A percentile compares a stretch with the other conserved stretches of the same genome.
Evolutionary conservation across 2,329 filamentous ascomycete species (phyloP).

Genomic region (Colletotrichum australisinense): DNA sequence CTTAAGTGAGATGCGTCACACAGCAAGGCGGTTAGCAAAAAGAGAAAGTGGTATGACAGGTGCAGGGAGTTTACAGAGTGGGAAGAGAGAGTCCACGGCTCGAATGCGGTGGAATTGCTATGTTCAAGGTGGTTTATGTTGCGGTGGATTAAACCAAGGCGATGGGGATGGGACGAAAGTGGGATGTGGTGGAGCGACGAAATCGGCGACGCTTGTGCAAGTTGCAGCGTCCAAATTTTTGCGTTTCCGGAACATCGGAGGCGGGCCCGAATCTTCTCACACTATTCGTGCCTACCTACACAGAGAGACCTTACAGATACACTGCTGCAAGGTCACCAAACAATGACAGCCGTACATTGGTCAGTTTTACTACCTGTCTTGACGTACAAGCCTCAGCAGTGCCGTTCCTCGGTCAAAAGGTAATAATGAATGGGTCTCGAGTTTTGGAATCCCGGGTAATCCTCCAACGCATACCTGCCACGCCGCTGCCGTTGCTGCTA

Average conservation of each 20-base stretch:
- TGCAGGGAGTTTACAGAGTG: neutral
- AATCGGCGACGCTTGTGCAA: slow-evolving; percentile 34
- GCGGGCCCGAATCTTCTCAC: slow-evolving; percentile 27
- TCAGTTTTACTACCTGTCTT: neutral
- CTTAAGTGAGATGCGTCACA: neutral
- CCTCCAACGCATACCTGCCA: neutral
- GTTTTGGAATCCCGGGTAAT: neutral
- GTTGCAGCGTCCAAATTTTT: slow-evolving; percentile 28
- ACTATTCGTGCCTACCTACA: neutral
- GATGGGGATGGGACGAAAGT: slow-evolving; percentile 33
- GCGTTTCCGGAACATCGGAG: slow-evolving; percentile 34
- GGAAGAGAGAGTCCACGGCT: slow-evolving; percentile 6
- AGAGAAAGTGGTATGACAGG: neutral
- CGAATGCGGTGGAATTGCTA: slow-evolving; percentile 4
- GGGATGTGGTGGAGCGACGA: slow-evolving; percentile 35
- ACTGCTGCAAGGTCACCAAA: slow-evolving; percentile 3
- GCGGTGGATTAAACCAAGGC: slow-evolving; percentile 18
- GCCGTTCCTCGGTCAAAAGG: neutral
- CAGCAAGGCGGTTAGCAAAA: neutral
- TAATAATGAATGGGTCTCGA: neutral
- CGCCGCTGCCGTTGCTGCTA: neutral
- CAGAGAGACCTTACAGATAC: slow-evolving; percentile 2
- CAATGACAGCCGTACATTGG: neutral
- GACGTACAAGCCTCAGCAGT: neutral
- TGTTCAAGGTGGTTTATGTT: slow-evolving; percentile 3